These are phyloP conservation scores for Aurantiochytrium sp. DNA, from an alignment of 108 stramenopile genomes.

Conservation along the genomic window DNA sequence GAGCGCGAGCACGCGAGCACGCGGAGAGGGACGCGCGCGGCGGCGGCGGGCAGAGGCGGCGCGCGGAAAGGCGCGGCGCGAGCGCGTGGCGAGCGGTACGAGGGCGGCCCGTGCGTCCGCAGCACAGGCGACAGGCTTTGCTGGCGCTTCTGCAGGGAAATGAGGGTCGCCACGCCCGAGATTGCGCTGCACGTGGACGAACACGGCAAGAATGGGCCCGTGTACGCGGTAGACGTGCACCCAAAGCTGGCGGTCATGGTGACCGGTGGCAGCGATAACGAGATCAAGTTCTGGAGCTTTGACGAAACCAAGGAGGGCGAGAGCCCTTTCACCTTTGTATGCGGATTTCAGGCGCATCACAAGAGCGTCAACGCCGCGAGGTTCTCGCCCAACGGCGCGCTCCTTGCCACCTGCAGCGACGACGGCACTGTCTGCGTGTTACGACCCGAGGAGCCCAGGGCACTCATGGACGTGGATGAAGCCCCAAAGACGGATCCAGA, in stretches of 20 bases:
- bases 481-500: background rate
- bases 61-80: too few relatives aligned
- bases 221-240: background rate
- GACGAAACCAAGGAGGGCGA: background rate
- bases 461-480: too few relatives aligned
- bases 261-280: background rate
- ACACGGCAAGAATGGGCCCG: background rate
- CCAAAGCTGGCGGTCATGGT: background rate
- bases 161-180: background rate
- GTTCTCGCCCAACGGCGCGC: constrained; percentile 17
- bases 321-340: background rate
- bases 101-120: too few relatives aligned
- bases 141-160: background rate
- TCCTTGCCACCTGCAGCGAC: background rate
- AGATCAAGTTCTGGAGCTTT: background rate
- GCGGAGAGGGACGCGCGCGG: too few relatives aligned
- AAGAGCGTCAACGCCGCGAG: constrained; percentile 13
- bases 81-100: too few relatives aligned
- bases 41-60: too few relatives aligned
- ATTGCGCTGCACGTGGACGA: constrained; percentile 1
- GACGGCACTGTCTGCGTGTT: constrained; percentile 2
- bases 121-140: too few relatives aligned
- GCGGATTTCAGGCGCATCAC: background rate
- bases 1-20: too few relatives aligned
- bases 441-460: background rate